phyloP scores from a whole-genome alignment of 2,329 filamentous ascomycete species.

The Beauveria brongniartii region DNA sequence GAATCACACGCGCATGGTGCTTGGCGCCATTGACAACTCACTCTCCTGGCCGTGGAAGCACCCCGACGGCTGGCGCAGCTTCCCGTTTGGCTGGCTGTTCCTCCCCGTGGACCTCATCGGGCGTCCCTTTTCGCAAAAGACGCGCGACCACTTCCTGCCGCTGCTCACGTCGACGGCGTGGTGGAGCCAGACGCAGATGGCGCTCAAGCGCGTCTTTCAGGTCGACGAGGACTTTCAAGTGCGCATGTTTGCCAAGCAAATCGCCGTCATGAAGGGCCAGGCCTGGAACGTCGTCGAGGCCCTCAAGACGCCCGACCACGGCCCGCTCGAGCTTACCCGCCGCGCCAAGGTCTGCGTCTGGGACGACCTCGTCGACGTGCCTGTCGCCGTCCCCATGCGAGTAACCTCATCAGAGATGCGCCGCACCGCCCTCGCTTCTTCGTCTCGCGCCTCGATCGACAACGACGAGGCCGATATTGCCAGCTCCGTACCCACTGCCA shows the following conservation, averaged over 20 bases:
- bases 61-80: constrained; percentile 86
- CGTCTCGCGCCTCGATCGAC: constrained; percentile 41
- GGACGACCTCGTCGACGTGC: constrained; percentile 96
- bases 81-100: constrained; percentile 98
- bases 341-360: constrained; percentile 90
- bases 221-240: constrained; percentile 95
- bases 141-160: constrained; percentile 90
- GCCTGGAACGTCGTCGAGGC: constrained; percentile 99
- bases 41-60: constrained; percentile 99
- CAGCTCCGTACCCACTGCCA: constrained; percentile 25
- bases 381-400: constrained; percentile 84
- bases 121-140: constrained; percentile 89
- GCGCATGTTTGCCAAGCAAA: constrained; percentile 97
- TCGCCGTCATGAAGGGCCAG: constrained; percentile 98
- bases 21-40: constrained; percentile 96
- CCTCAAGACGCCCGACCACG: constrained; percentile 84
- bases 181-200: constrained; percentile 92
- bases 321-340: constrained; percentile 84
- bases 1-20: constrained; percentile 53
- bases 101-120: constrained; percentile 93
- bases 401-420: constrained; percentile 78
- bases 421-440: constrained; percentile 45
- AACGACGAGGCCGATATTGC: constrained; percentile 91
- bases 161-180: constrained; percentile 88
- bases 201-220: constrained; percentile 78